phyloP scores from a whole-genome alignment of 257 asterid genomes.

The Scutellaria baicalensis region DNA sequence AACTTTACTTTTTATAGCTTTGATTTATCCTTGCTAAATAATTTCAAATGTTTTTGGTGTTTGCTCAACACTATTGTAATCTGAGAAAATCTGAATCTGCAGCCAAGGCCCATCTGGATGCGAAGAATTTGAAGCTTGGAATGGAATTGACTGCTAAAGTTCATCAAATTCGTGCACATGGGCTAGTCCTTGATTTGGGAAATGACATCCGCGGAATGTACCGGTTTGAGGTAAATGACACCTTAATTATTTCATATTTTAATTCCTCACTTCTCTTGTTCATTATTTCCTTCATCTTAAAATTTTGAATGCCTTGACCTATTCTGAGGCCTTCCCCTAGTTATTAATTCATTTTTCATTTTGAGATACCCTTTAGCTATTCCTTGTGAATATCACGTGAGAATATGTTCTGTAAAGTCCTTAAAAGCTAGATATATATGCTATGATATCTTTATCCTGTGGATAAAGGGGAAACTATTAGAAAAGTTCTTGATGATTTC shows the following conservation, averaged over 20 bases:
- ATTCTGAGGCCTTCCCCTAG: not conserved
- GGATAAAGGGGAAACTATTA: not conserved
- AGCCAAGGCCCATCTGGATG: slow-evolving; percentile 33
- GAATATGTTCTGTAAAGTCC: not conserved
- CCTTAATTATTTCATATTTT: not conserved
- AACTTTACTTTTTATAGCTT: not conserved
- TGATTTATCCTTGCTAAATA: slow-evolving; percentile 10
- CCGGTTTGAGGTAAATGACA: slow-evolving; percentile 66
- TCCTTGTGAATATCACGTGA: not conserved
- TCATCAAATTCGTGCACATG: slow-evolving; percentile 75
- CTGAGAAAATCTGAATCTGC: slow-evolving; percentile 17
- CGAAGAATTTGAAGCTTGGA: slow-evolving; percentile 69
- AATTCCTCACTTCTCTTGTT: not conserved
- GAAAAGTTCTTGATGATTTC: not conserved
- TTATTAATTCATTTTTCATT: not conserved
- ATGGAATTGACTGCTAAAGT: slow-evolving; percentile 66
- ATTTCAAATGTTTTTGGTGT: not conserved
- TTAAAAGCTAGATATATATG: not conserved
- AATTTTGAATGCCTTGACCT: not conserved
- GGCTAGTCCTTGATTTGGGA: slow-evolving; percentile 89
- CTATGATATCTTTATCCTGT: not conserved
- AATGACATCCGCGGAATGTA: slow-evolving; percentile 77
- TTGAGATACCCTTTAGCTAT: not conserved
- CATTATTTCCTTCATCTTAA: not conserved
- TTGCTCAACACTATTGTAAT: not conserved